Conservation (phyloP, 805 yeast genomes). For the Pichia nanzhaoensis region DNA sequence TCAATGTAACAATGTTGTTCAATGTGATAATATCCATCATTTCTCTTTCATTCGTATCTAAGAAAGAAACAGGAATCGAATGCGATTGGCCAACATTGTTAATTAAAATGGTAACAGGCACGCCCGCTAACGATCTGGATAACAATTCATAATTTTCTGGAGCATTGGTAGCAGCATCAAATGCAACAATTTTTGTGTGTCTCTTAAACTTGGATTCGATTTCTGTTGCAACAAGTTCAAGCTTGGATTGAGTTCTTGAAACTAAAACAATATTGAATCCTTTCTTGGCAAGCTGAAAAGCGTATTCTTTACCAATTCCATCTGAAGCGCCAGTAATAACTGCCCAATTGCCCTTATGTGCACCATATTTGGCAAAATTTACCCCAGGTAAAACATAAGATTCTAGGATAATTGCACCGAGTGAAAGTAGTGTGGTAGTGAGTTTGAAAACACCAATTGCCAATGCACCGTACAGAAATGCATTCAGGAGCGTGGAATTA, state of each 20-base stretch:
- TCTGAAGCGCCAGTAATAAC: constrained; percentile 96
- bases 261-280: constrained; percentile 82
- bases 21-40: constrained; percentile 74
- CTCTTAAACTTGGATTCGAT: constrained; percentile 55
- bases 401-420: constrained; percentile 49
- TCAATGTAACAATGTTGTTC: constrained; percentile 78
- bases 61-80: constrained; percentile 89
- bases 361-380: constrained; percentile 65
- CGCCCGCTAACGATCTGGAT: constrained; percentile 36
- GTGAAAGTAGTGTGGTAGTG: constrained; percentile 43
- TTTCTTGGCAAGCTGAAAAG: constrained; percentile 73
- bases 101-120: constrained; percentile 68
- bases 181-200: constrained; percentile 58
- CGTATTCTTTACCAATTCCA: constrained; percentile 92
- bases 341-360: constrained; percentile 76
- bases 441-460: constrained; percentile 59
- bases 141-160: constrained; percentile 51
- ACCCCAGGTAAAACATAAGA: constrained; percentile 58
- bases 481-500: constrained; percentile 9
- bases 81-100: constrained; percentile 96
- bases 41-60: constrained; percentile 71
- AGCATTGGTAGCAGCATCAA: constrained; percentile 68
- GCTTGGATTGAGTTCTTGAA: constrained; percentile 76
- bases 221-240: constrained; percentile 58
- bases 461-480: constrained; percentile 35